Evolutionary conservation across 2,329 filamentous ascomycete species (phyloP).

Genomic region (Calonectria fujianensis): DNA sequence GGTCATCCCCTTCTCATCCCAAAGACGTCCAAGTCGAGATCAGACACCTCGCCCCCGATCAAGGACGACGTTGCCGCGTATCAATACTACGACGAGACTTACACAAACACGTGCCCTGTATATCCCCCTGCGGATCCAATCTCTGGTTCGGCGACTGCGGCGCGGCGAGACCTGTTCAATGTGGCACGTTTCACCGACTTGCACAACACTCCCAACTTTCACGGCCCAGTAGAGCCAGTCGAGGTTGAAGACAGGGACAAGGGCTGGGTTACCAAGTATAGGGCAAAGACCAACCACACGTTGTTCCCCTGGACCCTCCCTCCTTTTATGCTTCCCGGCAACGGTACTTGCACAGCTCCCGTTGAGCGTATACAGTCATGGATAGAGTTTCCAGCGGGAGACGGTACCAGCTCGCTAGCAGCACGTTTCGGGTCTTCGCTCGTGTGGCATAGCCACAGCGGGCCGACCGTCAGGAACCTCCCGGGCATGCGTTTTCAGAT

Average conservation of each 20-base stretch:
- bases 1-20: constrained; percentile 95
- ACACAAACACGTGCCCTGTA: constrained; percentile 79
- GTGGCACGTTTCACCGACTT: constrained; percentile 90
- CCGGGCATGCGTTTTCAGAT: constrained; percentile 79
- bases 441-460: constrained; percentile 59
- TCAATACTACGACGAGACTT: constrained; percentile 65
- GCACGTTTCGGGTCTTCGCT: constrained; percentile 59
- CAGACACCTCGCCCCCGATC: constrained; percentile 31
- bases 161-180: constrained; percentile 89
- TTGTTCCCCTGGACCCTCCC: constrained; percentile 97
- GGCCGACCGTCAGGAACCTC: constrained; percentile 70
- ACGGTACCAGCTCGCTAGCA: constrained; percentile 58
- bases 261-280: constrained; percentile 64
- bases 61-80: constrained; percentile 52
- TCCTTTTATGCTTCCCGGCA: constrained; percentile 80
- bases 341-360: constrained; percentile 86
- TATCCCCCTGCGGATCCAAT: constrained; percentile 77
- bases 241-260: constrained; percentile 66
- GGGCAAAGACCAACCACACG: constrained; percentile 84
- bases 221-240: constrained; percentile 65
- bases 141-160: constrained; percentile 86
- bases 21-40: constrained; percentile 52
- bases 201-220: constrained; percentile 82
- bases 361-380: constrained; percentile 81
- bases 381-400: constrained; percentile 76